Conservation (phyloP, 495 filamentous ascomycete species). For the Cryomyces minteri region DNA sequence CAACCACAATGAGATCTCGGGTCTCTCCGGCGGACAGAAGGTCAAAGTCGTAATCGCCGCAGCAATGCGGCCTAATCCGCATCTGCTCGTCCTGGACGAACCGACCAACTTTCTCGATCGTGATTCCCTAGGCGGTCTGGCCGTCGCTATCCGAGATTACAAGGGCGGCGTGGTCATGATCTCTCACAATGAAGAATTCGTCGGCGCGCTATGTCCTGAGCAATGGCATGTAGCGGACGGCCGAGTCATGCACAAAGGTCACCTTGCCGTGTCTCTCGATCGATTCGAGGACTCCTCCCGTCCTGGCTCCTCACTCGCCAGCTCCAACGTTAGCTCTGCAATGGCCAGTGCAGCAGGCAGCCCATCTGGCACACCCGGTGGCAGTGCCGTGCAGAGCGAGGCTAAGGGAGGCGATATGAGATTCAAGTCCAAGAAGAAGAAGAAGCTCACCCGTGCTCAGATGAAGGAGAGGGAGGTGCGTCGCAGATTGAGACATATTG, state of each 20-base stretch:
- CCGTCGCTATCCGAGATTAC: conserved; percentile 93
- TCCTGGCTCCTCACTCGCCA: conserved; percentile 37
- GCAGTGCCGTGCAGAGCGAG: conserved; percentile 61
- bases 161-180: conserved; percentile 98
- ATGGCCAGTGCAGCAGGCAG: conserved; percentile 35
- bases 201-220: conserved; percentile 82
- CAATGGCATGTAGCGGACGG: conserved; percentile 89
- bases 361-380: conserved; percentile 18
- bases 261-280: conserved; percentile 48
- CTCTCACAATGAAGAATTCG: conserved; percentile 98
- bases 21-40: conserved; percentile 95
- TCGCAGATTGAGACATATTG: conserved; percentile 79
- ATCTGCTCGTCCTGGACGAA: conserved; percentile 93
- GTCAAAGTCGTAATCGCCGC: conserved; percentile 70
- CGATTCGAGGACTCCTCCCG: conserved; percentile 70
- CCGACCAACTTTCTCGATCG: conserved; percentile 98
- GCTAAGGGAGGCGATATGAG: conserved; percentile 57
- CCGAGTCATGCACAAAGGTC: conserved; percentile 65
- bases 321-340: conserved; percentile 30
- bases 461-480: conserved; percentile 82
- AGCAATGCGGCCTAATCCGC: conserved; percentile 93
- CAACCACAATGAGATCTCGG: conserved; percentile 95
- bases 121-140: conserved; percentile 86
- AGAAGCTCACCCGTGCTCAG: conserved; percentile 95
- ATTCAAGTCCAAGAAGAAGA: conserved; percentile 92